Percentiles rank a stretch among this genome's conserved stretches.
phyloP scores from a whole-genome alignment of 768 basidiomycete species.

The Xerocomellus chrysenteron region DNA sequence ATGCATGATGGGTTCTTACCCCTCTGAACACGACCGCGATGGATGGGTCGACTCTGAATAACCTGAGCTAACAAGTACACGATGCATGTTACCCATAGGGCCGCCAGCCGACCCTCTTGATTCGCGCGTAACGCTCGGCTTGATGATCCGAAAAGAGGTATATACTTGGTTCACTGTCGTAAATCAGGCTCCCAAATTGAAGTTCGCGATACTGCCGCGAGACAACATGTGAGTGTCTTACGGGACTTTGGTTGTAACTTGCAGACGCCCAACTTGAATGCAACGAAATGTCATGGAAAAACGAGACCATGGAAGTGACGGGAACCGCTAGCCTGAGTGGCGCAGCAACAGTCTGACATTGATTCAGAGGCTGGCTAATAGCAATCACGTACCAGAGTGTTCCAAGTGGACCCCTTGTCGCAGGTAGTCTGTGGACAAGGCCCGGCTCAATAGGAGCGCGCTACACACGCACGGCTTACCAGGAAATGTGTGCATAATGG shows the following conservation, averaged over 20 bases:
- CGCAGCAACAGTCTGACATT: not conserved
- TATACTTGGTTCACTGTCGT: not conserved
- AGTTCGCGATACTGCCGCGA: not conserved
- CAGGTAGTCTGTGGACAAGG: not conserved
- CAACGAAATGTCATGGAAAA: not conserved
- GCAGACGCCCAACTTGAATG: not conserved
- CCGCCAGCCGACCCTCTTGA: not conserved
- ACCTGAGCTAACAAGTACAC: not conserved
- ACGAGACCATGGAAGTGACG: too few species aligned
- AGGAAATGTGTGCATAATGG: too few species aligned
- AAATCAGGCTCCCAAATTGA: not conserved
- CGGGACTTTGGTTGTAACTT: too few species aligned
- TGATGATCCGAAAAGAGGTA: not conserved
- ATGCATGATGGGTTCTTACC: not conserved
- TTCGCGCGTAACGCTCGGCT: not conserved
- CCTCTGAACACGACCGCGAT: not conserved
- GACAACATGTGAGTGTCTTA: not conserved
- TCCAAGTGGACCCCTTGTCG: not conserved
- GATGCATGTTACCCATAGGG: not conserved
- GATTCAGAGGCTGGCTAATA: not conserved
- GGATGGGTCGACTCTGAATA: not conserved
- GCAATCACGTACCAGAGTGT: too few species aligned
- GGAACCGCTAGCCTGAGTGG: not conserved
- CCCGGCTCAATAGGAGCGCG: not conserved
- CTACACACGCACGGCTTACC: not conserved